Conservation (phyloP, 306 rosid species). For the apple (Malus domestica) region ASM211411v1 NC_041799.1:4070001-4070500, state of each 20-base stretch:
- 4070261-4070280: not conserved
- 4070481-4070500: no score
- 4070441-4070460: not conserved
- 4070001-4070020: not conserved
- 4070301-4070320: no score
- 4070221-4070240: not conserved
- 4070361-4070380: no score
- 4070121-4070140: not conserved
- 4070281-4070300: not conserved
- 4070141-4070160: not conserved
- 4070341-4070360: no score
- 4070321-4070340: no score
- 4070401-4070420: no score
- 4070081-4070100: not conserved
- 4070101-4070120: not conserved
- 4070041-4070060: not conserved
- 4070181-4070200: not conserved
- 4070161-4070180: not conserved
- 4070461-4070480: not conserved
- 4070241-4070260: not conserved
- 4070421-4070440: no score
- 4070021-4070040: not conserved
- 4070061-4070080: not conserved
- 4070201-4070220: not conserved
- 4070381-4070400: no score